Base-by-base conservation (phyloP, 2,329 filamentous ascomycete species). In the Nemania abortiva region DNA sequence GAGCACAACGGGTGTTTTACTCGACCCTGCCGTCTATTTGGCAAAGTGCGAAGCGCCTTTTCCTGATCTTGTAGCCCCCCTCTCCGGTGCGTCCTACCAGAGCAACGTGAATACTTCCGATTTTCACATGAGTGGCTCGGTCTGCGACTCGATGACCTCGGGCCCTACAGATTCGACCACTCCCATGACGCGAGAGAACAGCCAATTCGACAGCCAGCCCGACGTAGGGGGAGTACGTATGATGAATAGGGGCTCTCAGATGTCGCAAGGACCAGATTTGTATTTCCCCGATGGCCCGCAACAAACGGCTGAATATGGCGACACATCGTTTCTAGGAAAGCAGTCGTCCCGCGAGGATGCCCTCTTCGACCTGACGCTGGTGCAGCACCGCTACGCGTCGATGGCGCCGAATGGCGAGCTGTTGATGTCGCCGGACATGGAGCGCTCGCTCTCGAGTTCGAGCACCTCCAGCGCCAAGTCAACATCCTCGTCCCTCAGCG, bases 371-470 rank as follows among this genome's bases (percentile, higher is more conserved):
- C 72, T 81, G 6, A 72, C 74, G 7, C 69, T 76, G 4, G 70
- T 64, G 13, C 63, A 70, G 29, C 74, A 80, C 6, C 77, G 76
- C 22, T 83, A 82, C 63, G 67, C 76, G 6, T 66, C 74, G 7
- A 74, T 76, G 10, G 69, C 76, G 1, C 73, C 75, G 10, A 75
- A 73, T 53, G 78, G 79, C 22, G 79, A 73, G 27, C 72, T 78
- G 6, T 68, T 81, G 18, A 63, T 70, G 7, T 79, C 81, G 0
- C 73, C 78, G 7, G 75, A 79, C 37, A 86, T 87, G 85, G 82
- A 86, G 70, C 82, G 85, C 9, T 85, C 84, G 1, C 70, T 78
- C n/a, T 87, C 86, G 9, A 83, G 80, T 67, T 77, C 78, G 47
- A 84, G 83, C 70, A 73, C 74, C 57, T 65, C 73, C 39, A 87